Evolutionary conservation across 176 grass and related monocot species (phyloP), one percentile per base, ranked within the genome.

Genomic region (Thinopyrum elongatum): DNA sequence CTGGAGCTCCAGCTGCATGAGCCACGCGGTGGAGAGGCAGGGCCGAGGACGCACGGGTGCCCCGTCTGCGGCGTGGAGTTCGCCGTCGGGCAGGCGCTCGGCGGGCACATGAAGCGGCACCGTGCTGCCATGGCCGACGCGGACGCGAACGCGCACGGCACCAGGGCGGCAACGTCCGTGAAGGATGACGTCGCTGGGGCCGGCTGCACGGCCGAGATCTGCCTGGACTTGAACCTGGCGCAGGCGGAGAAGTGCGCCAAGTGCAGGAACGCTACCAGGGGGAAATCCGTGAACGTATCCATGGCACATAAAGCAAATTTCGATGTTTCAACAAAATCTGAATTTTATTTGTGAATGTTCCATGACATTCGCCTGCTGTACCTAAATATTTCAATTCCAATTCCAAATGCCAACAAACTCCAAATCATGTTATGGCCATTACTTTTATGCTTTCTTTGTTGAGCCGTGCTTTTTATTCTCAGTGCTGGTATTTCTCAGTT

Each of bases 101-200:
- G 90, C 19, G 85, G 90, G 8, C 93, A 95, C 87, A 92, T 90
- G 93, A 68, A 86, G 61, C 57, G 90, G 41, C 93, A 95, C 84
- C 86, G 85, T 63, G 42, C 67, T 60, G 39, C 55, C 5, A 68
- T 23, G 15, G 26, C 47, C 38, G 57, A 2, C 3, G 23, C 35
- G 17, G 75, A 14, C 25, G n/a, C n/a, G 10, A 1, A 12, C n/a
- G 30, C 44, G n/a, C 26, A 17, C 5, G 16, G 7, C 16, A 9
- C 80, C 8, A 14, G 10, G 3, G 60, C 69, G 10, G 59, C 44
- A 61, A 44, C 77, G 57, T 2, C 34, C 34, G 78, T 1, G 30
- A 39, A 77, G 36, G 68, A 5, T 27, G 49, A 53, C 49, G 49
- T 35, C 79, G 80, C 26, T 10, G 66, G 61, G 25, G 38, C 29